Evolutionary conservation across 108 stramenopile species (phyloP).

Genomic region (Cyclotella choctawhatcheeana): DNA sequence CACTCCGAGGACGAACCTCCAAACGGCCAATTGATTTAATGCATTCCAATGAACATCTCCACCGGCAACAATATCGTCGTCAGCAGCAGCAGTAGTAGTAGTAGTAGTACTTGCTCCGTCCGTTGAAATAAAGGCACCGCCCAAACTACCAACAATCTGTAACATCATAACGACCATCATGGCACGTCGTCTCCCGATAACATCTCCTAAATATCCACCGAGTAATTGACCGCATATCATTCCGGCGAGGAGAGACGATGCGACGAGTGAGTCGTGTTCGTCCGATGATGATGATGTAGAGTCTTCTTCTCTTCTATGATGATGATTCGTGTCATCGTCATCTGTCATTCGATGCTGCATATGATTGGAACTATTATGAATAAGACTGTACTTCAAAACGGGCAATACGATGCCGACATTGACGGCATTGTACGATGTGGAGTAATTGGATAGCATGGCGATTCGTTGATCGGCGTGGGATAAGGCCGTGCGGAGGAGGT

Average conservation of each 20-base stretch:
- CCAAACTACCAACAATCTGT: constrained; percentile 77
- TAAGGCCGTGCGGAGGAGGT: constrained; percentile 27
- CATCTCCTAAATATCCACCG: constrained; percentile 85
- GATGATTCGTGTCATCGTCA: too few relatives aligned
- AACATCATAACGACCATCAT: constrained; percentile 75
- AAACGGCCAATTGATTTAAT: constrained; percentile 51
- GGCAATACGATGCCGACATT: constrained; percentile 82
- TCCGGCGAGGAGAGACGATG: constrained; percentile 80
- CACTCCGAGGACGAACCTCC: constrained; percentile 69
- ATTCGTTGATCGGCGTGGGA: constrained; percentile 55
- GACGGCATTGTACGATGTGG: constrained; percentile 91
- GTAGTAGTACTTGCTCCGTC: background rate
- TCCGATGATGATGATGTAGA: constrained; percentile 5
- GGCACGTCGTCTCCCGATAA: constrained; percentile 67
- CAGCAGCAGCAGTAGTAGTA: too few relatives aligned
- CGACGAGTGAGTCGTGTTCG: constrained; percentile 49
- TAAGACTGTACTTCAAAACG: constrained; percentile 55
- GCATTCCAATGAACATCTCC: too few relatives aligned
- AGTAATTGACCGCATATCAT: constrained; percentile 89
- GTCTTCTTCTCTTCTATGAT: too few relatives aligned
- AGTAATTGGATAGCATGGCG: constrained; percentile 89
- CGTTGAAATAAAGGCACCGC: constrained; percentile 48
- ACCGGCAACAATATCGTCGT: too few relatives aligned
- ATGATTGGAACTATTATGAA: background rate
- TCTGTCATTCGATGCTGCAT: background rate